Base-by-base conservation (phyloP, 495 filamentous ascomycete genomes). In the Corynascus novoguineensis region DNA sequence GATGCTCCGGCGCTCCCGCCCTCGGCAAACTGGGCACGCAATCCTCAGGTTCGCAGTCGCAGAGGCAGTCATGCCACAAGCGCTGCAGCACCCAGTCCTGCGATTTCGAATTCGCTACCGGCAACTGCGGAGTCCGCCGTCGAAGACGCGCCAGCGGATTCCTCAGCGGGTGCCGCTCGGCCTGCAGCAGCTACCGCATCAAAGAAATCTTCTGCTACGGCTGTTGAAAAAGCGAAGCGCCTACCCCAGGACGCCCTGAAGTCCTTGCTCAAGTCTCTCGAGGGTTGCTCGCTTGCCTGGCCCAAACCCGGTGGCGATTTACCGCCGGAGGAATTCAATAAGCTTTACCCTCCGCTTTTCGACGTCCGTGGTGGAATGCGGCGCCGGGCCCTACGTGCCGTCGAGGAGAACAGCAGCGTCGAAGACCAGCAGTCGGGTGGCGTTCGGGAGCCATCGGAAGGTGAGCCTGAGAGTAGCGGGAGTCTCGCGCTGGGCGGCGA, bases 21-120 rank as follows among this genome's bases (percentile, higher is more conserved):
- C 7, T 89, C 92, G 6, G 93, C 92, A 5, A 96, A 85, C 66
- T 99, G 93, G 93, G 93, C 91, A 6, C 90, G 88, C 60, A 86
- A 88, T 56, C 77, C 82, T 5, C 83, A 87, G 32, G 82, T 83
- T 55, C 80, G 83, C 38, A 87, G 87, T 60, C 79, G 87, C 53
- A 79, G 86, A 34, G 79, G 86, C 24, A 96, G 90, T 67, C 78
- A 89, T 53, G 83, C 87, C 27, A 88, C 87, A 6, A 95, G 87
- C 63, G 83, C 84, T 53, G 83, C 89, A 15, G 82, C 83, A 32
- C 84, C 92, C 21, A 97, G 92, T 67, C 92, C 93, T 40, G 85
- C 85, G 22, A 79, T 85, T 6, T 80, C 83, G 0, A 79, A 77
- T 52, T 79, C 86, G 6, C 76, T 82, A 15, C 78, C 86, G 34